Evolutionary conservation across 139 green algal genomes (phyloP).

Genomic region (Tetraselmis striata): DNA sequence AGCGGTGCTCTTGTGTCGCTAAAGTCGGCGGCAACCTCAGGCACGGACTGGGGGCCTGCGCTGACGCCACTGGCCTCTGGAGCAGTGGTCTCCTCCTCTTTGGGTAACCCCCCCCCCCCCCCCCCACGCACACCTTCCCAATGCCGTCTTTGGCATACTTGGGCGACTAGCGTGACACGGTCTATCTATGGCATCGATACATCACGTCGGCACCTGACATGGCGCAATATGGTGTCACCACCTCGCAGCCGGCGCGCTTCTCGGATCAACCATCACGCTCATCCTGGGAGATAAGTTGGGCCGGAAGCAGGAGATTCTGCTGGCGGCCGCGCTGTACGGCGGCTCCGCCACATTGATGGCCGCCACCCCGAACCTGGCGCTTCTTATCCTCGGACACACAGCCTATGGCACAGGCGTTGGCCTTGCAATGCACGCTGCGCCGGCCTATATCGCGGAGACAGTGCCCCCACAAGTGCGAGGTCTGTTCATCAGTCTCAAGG

Average conservation of each 20-base stretch:
- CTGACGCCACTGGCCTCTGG: neutral
- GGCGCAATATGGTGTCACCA: too few species aligned
- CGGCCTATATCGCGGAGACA: constrained; percentile 90
- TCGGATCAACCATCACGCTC: constrained; percentile 59
- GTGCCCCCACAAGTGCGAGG: constrained; percentile 59
- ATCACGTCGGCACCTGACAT: too few species aligned
- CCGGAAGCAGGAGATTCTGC: constrained; percentile 65
- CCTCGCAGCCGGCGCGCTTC: constrained; percentile 67
- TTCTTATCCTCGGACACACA: constrained; percentile 51
- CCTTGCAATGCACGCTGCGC: constrained; percentile 88
- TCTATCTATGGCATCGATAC: too few species aligned
- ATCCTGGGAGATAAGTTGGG: constrained; percentile 68
- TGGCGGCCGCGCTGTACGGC: constrained; percentile 64
- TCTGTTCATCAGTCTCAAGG: constrained; percentile 54
- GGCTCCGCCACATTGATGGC: constrained; percentile 25
- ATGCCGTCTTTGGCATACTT: too few species aligned
- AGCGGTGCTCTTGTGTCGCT: constrained; percentile 70
- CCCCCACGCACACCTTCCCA: neutral
- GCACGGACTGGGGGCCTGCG: constrained; percentile 54
- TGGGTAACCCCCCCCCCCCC: too few species aligned
- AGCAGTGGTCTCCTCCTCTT: neutral
- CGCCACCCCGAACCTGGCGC: constrained; percentile 23
- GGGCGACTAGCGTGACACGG: too few species aligned
- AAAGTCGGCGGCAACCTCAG: constrained; percentile 36
- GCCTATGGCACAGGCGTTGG: constrained; percentile 86